Evolutionary conservation across 2,329 filamentous ascomycete species (phyloP), one percentile per base, ranked within the genome.

Genomic region (Penicillium sp.): DNA sequence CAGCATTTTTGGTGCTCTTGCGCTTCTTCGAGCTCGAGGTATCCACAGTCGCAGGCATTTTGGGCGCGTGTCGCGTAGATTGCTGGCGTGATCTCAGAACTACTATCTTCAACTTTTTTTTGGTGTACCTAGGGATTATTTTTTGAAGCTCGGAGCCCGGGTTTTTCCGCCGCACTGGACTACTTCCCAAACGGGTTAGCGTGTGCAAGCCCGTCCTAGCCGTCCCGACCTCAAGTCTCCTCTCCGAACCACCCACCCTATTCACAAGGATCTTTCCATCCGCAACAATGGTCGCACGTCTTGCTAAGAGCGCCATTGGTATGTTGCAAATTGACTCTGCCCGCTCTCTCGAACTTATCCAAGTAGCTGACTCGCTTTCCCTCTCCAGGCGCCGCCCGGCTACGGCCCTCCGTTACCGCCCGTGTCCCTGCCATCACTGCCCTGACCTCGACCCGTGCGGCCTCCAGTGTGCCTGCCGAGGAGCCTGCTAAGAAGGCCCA

Each of bases 401-500:
- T 96, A 83, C 92, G 94, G 83, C 90, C 91, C 79, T 86, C 89
- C 78, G 83, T 96, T 80, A 85, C 89, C 82, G 82, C 89, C 83
- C 89, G 90, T 77, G 82, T 93, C 76, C 91, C 92, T 81, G 88
- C 91, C 78, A 80, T 94, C 82, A 85, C 87, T 78, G 84, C 88
- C 75, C 79, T 91, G 77, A 86, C 88, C 74, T 82, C 87, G 72
- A 85, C 83, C 76, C 90, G 92, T 78, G 85, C 87, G 79, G 83
- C 87, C 74, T 93, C 92, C 77, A 90, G 88, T 79, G 88, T 94
- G 59, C 92, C 93, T 66, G 81, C 89, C 73, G 89, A 95, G 81
- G 92, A 97, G 76, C 94, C 96, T 78, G 93, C 97, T 87, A 91
- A 91, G 85, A 97, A 96, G 88, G 95, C 95, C 64, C 91, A 96